Percentiles rank a stretch among this genome's conserved stretches.
Conservation (phyloP, 257 asterid species). For the Solanum habrochaites region DNA sequence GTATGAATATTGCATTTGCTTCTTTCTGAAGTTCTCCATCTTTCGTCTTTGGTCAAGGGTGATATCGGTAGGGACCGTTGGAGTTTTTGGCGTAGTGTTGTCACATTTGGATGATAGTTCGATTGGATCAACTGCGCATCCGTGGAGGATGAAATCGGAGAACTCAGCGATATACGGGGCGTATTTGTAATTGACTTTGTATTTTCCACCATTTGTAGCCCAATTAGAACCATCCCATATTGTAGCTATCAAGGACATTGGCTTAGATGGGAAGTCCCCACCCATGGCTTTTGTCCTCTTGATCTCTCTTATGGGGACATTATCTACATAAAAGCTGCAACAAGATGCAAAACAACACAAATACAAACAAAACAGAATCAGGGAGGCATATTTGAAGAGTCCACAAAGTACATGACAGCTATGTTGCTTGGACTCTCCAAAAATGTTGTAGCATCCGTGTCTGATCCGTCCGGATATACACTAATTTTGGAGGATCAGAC, state of each 20-base stretch:
- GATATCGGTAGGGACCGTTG: slow-evolving; percentile 25
- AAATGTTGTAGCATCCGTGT: not conserved
- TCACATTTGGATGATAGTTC: slow-evolving; percentile 34
- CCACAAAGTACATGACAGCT: not conserved
- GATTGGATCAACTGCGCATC: slow-evolving; percentile 58
- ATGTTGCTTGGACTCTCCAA: not conserved
- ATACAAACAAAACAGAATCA: slow-evolving; percentile 13
- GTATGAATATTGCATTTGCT: slow-evolving; percentile 63
- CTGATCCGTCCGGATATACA: not conserved
- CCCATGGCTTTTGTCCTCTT: slow-evolving; percentile 56
- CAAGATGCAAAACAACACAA: not conserved
- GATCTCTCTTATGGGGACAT: slow-evolving; percentile 73
- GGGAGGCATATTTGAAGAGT: not conserved
- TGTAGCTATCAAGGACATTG: slow-evolving; percentile 74
- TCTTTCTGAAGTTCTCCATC: slow-evolving; percentile 49
- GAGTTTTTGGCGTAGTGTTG: slow-evolving; percentile 2
- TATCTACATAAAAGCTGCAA: slow-evolving; percentile 72
- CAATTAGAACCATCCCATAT: slow-evolving; percentile 90
- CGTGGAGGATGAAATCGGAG: slow-evolving; percentile 66
- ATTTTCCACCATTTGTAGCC: slow-evolving; percentile 84
- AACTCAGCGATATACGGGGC: slow-evolving; percentile 62
- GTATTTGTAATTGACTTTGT: slow-evolving; percentile 56
- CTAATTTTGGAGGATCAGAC: not conserved
- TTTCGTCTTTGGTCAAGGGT: slow-evolving; percentile 23
- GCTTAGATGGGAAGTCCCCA: slow-evolving; percentile 81